A percentile compares a stretch with the other conserved stretches of the same genome.
These are phyloP conservation scores for Tubosaeta sp. DNA, from an alignment of 768 basidiomycete species.

Conservation along the genomic window DNA sequence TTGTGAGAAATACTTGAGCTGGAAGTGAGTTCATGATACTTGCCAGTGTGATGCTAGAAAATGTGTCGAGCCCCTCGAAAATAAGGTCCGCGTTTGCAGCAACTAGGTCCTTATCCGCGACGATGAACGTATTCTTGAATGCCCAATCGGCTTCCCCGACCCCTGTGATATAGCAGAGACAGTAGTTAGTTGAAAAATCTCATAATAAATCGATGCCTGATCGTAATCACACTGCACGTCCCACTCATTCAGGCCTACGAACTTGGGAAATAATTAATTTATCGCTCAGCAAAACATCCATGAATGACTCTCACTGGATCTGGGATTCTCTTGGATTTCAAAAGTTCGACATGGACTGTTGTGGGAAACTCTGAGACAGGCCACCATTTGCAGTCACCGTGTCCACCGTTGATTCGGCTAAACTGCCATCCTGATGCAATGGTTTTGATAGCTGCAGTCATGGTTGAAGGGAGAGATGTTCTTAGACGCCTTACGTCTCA, in stretches of 20 bases:
- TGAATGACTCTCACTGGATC: conserved; percentile 61
- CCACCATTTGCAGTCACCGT: conserved; percentile 62
- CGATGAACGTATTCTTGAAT: conserved; percentile 65
- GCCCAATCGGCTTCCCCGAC: conserved; percentile 84
- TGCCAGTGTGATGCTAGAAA: conserved; percentile 68
- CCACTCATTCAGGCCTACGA: conserved; percentile 78
- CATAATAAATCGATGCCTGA: neutral
- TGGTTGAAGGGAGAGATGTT: conserved; percentile 2
- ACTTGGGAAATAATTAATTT: conserved; percentile 39
- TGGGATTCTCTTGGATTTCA: conserved; percentile 68
- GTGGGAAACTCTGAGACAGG: conserved; percentile 68
- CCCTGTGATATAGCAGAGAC: conserved; percentile 47
- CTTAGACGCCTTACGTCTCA: neutral
- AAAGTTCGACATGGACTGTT: conserved; percentile 80
- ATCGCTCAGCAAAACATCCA: neutral
- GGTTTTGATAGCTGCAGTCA: conserved; percentile 19
- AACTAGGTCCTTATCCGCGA: conserved; percentile 44
- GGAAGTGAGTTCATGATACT: conserved; percentile 1
- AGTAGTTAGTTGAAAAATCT: neutral
- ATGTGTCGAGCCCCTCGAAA: conserved; percentile 92
- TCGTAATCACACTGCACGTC: conserved; percentile 75
- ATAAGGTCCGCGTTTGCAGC: conserved; percentile 63
- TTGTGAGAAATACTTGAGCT: neutral
- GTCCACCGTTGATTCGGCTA: conserved; percentile 56
- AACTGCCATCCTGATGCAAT: conserved; percentile 58